Conservation (phyloP, 1,139 yeast genomes). For the Arxiozyma telluris region DNA sequence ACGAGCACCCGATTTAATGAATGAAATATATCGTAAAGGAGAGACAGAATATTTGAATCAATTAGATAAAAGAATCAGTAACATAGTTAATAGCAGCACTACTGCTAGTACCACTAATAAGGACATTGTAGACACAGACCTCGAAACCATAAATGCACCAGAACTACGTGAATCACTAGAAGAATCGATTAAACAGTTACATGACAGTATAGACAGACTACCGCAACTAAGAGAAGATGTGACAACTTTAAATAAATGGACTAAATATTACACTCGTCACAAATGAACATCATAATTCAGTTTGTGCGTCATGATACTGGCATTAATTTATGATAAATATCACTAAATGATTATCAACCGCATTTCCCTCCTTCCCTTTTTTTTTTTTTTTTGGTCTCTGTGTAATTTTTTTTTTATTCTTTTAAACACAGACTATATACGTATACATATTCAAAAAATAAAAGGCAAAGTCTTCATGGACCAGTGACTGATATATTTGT, state of each 20-base stretch:
- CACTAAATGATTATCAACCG: too few relatives aligned
- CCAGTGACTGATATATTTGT: too few relatives aligned
- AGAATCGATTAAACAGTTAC: conserved; percentile 15
- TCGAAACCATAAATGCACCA: conserved; percentile 5
- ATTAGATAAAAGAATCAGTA: conserved; percentile 13
- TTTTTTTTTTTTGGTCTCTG: too few relatives aligned
- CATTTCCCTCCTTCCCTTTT: too few relatives aligned
- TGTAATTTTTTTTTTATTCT: too few relatives aligned
- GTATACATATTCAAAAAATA: too few relatives aligned
- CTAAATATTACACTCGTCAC: background rate
- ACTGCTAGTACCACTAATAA: background rate
- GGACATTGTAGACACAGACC: conserved; percentile 11
- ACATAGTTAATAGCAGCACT: background rate
- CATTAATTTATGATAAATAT: too few relatives aligned
- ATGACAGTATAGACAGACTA: conserved; percentile 17
- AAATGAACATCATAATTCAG: background rate
- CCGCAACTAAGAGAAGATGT: conserved; percentile 1
- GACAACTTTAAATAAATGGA: background rate
- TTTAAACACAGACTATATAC: too few relatives aligned
- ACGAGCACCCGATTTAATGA: conserved; percentile 39
- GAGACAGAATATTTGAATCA: conserved; percentile 19
- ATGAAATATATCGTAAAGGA: conserved; percentile 23
- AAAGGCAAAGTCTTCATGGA: too few relatives aligned
- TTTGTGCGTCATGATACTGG: background rate
- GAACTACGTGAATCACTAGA: conserved; percentile 6